Base-by-base conservation (phyloP, 495 filamentous ascomycete genomes). In the Viridothelium virens region DNA sequence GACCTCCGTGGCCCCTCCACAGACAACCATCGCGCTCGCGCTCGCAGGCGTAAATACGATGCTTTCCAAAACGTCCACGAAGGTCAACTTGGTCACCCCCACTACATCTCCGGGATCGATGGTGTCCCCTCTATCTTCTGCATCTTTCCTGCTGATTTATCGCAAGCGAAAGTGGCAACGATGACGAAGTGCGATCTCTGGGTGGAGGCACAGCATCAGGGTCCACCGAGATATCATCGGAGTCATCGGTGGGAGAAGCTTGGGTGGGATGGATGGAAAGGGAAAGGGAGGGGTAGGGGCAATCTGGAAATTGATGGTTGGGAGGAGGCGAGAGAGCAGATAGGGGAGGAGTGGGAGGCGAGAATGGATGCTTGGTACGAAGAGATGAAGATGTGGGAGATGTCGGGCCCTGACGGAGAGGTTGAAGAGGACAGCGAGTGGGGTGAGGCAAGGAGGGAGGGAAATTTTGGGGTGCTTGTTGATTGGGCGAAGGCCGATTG, bases 1-100 rank as follows among this genome's bases (percentile, higher is more conserved):
- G 53, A 59, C 53, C 53, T 59, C 53, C 53, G 53, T 9, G 53
- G 25, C 31, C 53, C 53, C 53, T 59, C 53, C 53, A 36, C 14
- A 6, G 53, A 59, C n/a, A 36, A 7, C 31, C 18, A 36, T 9
- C 53, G 53, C 53, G 33, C 36, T 18, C 53, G 53, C 25, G 53
- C 53, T 5, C 53, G 53, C 31, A 14, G 11, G 11, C 11, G 5
- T n/a, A 53, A 53, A 25, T 53, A 53, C 48, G 48, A 53, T n/a
- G 11, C 48, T n/a, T 53, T 53, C 16, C 48, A 53, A 14, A 9
- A 53, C 48, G 48, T 53, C 48, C 5, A 14, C 16, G 48, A 9
- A 14, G 48, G 48, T n/a, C 48, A 53, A 53, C 9, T 53, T 5
- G 48, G 48, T 53, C 48, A 5, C 5, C 11, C 48, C 11, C 11